Conservation (phyloP, 352 stramenopile species). For the Pseudoperonospora humuli region DNA sequence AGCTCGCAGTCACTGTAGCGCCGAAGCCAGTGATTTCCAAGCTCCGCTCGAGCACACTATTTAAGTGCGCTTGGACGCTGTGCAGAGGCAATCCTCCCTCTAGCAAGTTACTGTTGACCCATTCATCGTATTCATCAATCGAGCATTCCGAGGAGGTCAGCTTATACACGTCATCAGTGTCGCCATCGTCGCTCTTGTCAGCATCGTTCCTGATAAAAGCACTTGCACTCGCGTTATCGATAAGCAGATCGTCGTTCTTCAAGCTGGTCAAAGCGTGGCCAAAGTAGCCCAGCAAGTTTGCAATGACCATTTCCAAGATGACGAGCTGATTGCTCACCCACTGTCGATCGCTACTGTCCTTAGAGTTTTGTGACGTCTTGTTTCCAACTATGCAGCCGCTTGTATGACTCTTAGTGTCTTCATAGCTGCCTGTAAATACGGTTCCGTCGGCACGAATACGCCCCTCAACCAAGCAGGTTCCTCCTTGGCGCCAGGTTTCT, state of each 20-base stretch:
- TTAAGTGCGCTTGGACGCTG: conserved; percentile 58
- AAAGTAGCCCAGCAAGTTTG: conserved; percentile 72
- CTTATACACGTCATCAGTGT: conserved; percentile 34
- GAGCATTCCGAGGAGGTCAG: conserved; percentile 46
- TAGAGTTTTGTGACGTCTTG: conserved; percentile 35
- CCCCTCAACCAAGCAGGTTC: conserved; percentile 81
- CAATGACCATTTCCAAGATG: conserved; percentile 69
- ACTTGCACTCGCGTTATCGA: conserved; percentile 24
- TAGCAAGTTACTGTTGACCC: conserved; percentile 64
- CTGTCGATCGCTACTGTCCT: conserved; percentile 10
- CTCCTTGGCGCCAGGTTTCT: conserved; percentile 81
- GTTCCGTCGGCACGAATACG: conserved; percentile 61
- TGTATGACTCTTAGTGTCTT: conserved; percentile 84
- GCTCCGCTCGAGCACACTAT: conserved; percentile 38
- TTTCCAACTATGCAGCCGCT: conserved; percentile 74
- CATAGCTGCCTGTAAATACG: conserved; percentile 71
- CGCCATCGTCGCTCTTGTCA: conserved; percentile 26
- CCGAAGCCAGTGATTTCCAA: conserved; percentile 42
- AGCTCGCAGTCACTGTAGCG: conserved; percentile 3
- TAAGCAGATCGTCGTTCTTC: conserved; percentile 49
- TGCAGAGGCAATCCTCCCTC: conserved; percentile 59
- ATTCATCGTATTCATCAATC: conserved; percentile 78
- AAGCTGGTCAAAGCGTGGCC: conserved; percentile 57
- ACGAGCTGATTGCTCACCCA: conserved; percentile 47
- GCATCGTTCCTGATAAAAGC: conserved; percentile 24